These are phyloP conservation scores for Cerrena zonata DNA, from an alignment of 1,284 basidiomycete genomes.

Conservation along the genomic window DNA sequence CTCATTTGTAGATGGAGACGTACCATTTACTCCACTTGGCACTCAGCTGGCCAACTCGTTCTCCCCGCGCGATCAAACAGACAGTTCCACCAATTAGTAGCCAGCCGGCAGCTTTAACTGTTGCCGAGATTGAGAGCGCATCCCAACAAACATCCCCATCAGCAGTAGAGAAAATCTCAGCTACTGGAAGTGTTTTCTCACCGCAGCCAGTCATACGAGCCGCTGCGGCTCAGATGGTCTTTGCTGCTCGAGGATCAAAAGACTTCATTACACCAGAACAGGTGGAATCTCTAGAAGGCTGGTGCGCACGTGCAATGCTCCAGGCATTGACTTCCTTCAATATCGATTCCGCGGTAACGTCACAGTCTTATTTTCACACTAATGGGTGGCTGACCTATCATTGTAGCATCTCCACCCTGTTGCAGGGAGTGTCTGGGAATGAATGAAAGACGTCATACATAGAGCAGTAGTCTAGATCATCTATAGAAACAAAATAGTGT, in stretches of 20 bases:
- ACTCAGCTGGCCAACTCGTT: conserved; percentile 40
- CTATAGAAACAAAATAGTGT: too few species aligned
- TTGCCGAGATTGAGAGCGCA: conserved; percentile 16
- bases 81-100: conserved; percentile 39
- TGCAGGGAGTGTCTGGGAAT: conserved; percentile 37
- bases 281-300: conserved; percentile 60
- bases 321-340: conserved; percentile 38
- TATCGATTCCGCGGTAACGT: conserved; percentile 37
- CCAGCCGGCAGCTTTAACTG: conserved; percentile 37
- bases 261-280: conserved; percentile 73
- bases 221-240: conserved; percentile 78
- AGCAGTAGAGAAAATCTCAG: conserved; percentile 21
- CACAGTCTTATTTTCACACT: conserved; percentile 4
- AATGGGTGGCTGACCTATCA: not conserved
- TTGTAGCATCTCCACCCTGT: conserved; percentile 33
- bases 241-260: conserved; percentile 70
- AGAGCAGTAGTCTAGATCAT: too few species aligned
- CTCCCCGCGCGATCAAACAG: conserved; percentile 7
- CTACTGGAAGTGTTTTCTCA: conserved; percentile 17
- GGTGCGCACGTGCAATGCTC: conserved; percentile 53
- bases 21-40: conserved; percentile 74
- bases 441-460: too few species aligned
- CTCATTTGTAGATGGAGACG: conserved; percentile 64
- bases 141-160: conserved; percentile 27
- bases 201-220: conserved; percentile 53